Base-by-base conservation (phyloP, 2,329 filamentous ascomycete species). In the Chrysosporium keratinophilum region DNA sequence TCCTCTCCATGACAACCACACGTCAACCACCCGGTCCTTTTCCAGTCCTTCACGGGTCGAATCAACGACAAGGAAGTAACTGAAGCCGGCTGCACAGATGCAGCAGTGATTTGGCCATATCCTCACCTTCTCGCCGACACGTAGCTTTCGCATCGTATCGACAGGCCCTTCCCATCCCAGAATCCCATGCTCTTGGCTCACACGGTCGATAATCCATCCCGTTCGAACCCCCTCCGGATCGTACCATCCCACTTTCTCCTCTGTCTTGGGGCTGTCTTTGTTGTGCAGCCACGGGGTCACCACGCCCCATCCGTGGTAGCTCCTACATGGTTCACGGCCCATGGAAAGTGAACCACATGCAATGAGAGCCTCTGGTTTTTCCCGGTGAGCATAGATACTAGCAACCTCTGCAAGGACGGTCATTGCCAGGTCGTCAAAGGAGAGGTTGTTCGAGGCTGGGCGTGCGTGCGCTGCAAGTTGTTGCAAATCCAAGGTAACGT, bases 21-120 rank as follows among this genome's bases (percentile, higher is more conserved):
- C 57, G 53, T 60, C 59, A 45, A 57, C 43, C 11, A 61, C 49
- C 15, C 48, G 46, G 35, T 61, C 59, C 48, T 54, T 59, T 45
- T 61, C 59, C 6, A 28, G 41, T 19, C 57, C 57, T 31, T 55
- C 42, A 6, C 48, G 60, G 23, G 76, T 72, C 37, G 78, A 80
- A 67, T 90, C 85, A 2, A 89, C 80, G 31, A 90, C 72, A 12
- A 88, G 69, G 68, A 87, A 89, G 75, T 80, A 86, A 4, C 78
- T 80, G 69, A 83, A 86, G n/a, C 79, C 78, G 0, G 81, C 82
- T 0, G 83, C 81, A 1, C 85, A 79, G 62, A 90, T 84, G 64
- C 87, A 90, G 39, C 85, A 82, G 68, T 90, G 87, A 61, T 90
- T 90, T 1, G 86, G 85, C 83, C 84, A 89, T 17, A 91, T 71